Conservation (phyloP, 257 asterid genomes). For the Eucommia ulmoides region DNA sequence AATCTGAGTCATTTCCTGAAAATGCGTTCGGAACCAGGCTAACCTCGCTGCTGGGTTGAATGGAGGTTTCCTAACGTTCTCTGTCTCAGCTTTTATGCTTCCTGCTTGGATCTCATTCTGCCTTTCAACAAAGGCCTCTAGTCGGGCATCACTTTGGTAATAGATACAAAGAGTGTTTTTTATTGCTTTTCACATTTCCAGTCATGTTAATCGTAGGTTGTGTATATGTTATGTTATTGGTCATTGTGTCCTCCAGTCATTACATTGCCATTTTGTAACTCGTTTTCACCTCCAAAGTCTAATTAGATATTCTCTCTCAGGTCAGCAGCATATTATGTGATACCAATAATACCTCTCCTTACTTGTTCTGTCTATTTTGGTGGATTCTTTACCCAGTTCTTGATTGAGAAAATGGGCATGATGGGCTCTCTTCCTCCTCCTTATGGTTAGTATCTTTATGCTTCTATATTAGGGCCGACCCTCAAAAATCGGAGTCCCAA, state of each 20-base stretch:
- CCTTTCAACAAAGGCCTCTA: conserved; percentile 41
- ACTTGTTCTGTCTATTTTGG: conserved; percentile 75
- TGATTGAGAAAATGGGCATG: conserved; percentile 99
- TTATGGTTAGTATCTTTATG: conserved; percentile 50
- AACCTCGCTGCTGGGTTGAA: conserved; percentile 63
- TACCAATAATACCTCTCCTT: conserved; percentile 67
- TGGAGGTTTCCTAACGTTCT: conserved; percentile 82
- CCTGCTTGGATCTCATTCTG: conserved; percentile 71
- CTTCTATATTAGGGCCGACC: neutral
- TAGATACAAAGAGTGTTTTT: conserved; percentile 8
- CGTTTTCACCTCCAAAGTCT: conserved; percentile 10
- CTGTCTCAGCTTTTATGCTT: conserved; percentile 59
- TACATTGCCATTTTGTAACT: conserved; percentile 3
- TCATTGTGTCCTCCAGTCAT: neutral
- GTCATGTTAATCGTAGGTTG: neutral
- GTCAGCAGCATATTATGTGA: conserved; percentile 67
- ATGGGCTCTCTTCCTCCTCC: conserved; percentile 89
- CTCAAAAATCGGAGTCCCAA: no score
- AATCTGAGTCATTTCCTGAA: conserved; percentile 9
- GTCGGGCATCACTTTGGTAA: conserved; percentile 71
- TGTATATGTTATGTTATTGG: no score
- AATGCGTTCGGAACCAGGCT: conserved; percentile 40
- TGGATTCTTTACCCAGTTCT: conserved; percentile 63
- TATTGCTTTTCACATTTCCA: conserved; percentile 4
- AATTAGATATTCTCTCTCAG: conserved; percentile 39